Percentiles rank a stretch among this genome's conserved stretches.
These are phyloP conservation scores for Wallacemonas sp. DNA, from an alignment of 208 protist genomes.

Conservation along the genomic window DNA sequence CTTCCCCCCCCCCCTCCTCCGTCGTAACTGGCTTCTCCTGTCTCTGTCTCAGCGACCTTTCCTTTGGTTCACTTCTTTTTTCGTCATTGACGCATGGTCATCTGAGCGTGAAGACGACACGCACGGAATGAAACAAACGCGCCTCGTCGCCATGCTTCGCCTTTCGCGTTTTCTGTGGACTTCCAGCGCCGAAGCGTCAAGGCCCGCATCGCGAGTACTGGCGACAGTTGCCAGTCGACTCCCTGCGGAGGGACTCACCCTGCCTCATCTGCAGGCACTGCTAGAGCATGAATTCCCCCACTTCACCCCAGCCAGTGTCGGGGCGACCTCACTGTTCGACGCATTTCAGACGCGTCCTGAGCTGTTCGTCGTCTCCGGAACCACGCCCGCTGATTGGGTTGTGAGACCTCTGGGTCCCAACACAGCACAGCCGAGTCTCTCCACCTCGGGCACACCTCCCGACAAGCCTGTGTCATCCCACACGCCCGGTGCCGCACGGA, in stretches of 20 bases:
- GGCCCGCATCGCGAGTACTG: not conserved
- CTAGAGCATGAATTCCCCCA: conserved; percentile 55
- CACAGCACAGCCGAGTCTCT: no score
- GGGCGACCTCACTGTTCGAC: conserved; percentile 50
- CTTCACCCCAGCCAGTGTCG: conserved; percentile 38
- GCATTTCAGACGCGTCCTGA: conserved; percentile 40
- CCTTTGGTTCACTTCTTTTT: not conserved
- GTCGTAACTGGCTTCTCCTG: no score
- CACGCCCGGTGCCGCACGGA: not conserved
- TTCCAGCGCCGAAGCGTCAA: not conserved
- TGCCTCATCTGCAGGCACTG: conserved; percentile 58
- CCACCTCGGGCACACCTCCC: conserved; percentile 16
- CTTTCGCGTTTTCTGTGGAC: not conserved
- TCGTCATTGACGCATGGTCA: no score
- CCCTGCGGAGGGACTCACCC: conserved; percentile 27
- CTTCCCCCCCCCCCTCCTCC: no score
- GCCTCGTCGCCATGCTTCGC: not conserved
- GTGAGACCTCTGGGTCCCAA: no score
- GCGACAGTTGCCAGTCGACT: conserved; percentile 37
- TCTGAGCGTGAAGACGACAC: no score
- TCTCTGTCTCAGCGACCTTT: not conserved
- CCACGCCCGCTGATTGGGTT: conserved; percentile 22
- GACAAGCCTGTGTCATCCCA: not conserved
- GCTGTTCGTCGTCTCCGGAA: conserved; percentile 34
- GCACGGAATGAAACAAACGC: no score